These are phyloP conservation scores for Eragrostis curvula DNA, from an alignment of 176 grass and related monocot species.

Conservation along the genomic window DNA sequence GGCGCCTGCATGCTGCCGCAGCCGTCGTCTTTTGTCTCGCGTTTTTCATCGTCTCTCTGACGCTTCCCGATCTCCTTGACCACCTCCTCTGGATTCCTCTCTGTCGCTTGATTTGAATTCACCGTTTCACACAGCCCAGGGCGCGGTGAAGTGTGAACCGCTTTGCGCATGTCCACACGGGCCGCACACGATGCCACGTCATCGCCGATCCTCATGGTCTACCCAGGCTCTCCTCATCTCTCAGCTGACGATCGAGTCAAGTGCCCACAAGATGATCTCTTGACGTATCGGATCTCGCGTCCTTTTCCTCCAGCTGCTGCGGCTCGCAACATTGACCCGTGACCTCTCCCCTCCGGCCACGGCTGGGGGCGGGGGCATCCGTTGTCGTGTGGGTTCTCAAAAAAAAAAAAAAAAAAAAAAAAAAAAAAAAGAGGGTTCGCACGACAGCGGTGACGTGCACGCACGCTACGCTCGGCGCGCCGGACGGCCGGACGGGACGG, in stretches of 20 bases:
- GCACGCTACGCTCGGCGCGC: conserved; percentile 28
- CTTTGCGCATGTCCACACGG: conserved; percentile 37
- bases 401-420: no score
- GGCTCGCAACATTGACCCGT: conserved; percentile 36
- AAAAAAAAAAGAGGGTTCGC: no score
- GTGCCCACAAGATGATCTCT: background rate
- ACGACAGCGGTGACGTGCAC: conserved; percentile 37
- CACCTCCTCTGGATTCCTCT: background rate
- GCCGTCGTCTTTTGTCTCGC: conserved; percentile 1
- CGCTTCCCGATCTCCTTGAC: background rate
- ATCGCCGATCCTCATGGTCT: background rate
- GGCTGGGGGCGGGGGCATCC: background rate
- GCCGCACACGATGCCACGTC: conserved; percentile 34
- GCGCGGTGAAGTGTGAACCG: conserved; percentile 34
- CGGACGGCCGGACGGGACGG: background rate
- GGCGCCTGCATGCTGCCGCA: conserved; percentile 5
- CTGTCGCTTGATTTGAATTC: background rate
- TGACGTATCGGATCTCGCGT: background rate
- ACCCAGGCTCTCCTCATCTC: background rate
- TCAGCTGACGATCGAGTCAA: background rate
- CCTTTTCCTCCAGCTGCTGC: background rate
- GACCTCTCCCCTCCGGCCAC: background rate
- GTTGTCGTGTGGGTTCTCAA: background rate
- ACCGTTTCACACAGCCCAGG: conserved; percentile 44
- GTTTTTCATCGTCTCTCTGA: conserved; percentile 17